Conservation (phyloP, 805 yeast genomes). For the Suhomyces vadensis region DNA sequence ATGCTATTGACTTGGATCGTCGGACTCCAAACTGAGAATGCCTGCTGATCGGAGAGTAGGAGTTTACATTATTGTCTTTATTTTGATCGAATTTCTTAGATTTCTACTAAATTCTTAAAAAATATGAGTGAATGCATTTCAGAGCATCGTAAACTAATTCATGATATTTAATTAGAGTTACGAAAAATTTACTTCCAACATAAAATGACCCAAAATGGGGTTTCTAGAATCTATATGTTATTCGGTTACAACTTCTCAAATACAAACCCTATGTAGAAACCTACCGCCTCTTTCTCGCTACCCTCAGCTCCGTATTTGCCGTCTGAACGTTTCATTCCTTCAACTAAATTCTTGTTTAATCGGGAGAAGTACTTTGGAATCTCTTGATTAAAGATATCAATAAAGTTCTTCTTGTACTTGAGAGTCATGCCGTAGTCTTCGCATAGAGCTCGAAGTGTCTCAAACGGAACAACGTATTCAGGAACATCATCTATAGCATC, state of each 20-base stretch:
- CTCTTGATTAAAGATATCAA: slow-evolving; percentile 78
- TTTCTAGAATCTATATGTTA: neutral
- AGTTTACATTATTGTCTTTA: too few species aligned
- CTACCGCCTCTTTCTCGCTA: slow-evolving; percentile 84
- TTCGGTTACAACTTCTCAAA: slow-evolving; percentile 58
- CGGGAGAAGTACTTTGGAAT: slow-evolving; percentile 63
- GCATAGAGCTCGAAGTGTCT: slow-evolving; percentile 77
- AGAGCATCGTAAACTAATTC: too few species aligned
- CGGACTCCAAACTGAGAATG: too few species aligned
- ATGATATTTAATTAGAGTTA: too few species aligned
- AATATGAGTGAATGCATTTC: too few species aligned
- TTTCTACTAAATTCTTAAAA: too few species aligned
- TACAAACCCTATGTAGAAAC: slow-evolving; percentile 82
- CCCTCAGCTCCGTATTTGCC: slow-evolving; percentile 88
- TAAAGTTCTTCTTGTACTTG: slow-evolving; percentile 71
- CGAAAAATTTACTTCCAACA: too few species aligned
- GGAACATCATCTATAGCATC: slow-evolving; percentile 98
- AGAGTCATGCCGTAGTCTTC: slow-evolving; percentile 78
- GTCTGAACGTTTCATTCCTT: slow-evolving; percentile 71
- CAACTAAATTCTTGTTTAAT: slow-evolving; percentile 60
- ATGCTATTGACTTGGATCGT: too few species aligned
- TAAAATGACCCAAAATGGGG: neutral
- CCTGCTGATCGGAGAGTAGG: too few species aligned
- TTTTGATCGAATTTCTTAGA: too few species aligned
- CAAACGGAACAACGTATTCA: slow-evolving; percentile 95